These are phyloP conservation scores for Clavispora fructus DNA, from an alignment of 805 yeast genomes.

Conservation along the genomic window DNA sequence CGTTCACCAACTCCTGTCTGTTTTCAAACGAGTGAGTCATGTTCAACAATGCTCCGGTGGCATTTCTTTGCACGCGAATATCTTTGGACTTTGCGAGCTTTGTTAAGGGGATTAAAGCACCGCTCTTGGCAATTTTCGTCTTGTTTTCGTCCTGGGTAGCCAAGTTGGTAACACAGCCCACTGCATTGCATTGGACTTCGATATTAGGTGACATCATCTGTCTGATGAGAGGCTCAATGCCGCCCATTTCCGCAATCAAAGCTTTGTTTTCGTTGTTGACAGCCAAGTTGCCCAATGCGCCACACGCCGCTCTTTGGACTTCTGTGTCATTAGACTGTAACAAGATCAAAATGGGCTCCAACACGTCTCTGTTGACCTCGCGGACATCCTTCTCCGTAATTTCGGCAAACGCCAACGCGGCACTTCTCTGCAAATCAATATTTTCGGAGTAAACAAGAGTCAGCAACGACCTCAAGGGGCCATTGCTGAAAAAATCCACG, in stretches of 20 bases:
- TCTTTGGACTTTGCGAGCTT: constrained; percentile 92
- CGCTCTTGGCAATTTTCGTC: constrained; percentile 91
- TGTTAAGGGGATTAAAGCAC: constrained; percentile 91
- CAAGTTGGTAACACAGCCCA: constrained; percentile 95
- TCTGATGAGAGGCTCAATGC: constrained; percentile 89
- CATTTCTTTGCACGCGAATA: constrained; percentile 94
- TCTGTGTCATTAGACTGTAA: constrained; percentile 86
- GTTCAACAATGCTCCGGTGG: constrained; percentile 94
- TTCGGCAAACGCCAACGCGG: constrained; percentile 97
- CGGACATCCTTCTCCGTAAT: constrained; percentile 94
- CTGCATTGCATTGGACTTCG: constrained; percentile 98
- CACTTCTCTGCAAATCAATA: constrained; percentile 90
- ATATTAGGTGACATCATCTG: constrained; percentile 97
- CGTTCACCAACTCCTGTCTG: constrained; percentile 92
- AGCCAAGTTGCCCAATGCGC: constrained; percentile 96
- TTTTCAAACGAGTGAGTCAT: constrained; percentile 98
- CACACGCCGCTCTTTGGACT: constrained; percentile 98
- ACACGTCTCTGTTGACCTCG: constrained; percentile 82
- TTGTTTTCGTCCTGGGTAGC: constrained; percentile 98
- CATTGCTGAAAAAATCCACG: constrained; percentile 83
- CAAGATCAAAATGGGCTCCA: constrained; percentile 87
- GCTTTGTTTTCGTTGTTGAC: constrained; percentile 93
- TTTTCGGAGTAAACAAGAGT: constrained; percentile 94
- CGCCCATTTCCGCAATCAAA: constrained; percentile 96
- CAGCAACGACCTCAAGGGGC: constrained; percentile 82